phyloP scores from a whole-genome alignment of 345 rosid species.

The Dovyalis caffra region DNA sequence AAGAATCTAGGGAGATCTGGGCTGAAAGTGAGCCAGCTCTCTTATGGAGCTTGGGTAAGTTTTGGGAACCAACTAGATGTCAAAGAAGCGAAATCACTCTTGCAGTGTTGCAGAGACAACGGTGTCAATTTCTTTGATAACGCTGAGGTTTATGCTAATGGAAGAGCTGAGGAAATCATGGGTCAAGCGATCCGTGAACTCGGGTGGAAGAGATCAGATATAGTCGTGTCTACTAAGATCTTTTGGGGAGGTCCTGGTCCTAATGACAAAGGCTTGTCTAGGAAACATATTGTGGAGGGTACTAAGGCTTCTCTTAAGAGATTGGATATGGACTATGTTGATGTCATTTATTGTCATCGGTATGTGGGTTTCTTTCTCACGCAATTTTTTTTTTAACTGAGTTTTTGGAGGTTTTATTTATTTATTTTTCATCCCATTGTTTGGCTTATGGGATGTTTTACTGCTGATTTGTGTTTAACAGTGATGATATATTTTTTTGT shows the following conservation, averaged over 20 bases:
- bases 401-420: no score
- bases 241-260: conserved; percentile 99
- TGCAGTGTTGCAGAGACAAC: conserved; percentile 83
- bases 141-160: conserved; percentile 98
- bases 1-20: conserved; percentile 88
- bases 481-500: no score
- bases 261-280: conserved; percentile 82
- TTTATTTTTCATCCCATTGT: background rate
- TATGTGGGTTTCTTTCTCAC: background rate
- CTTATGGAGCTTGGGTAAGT: conserved; percentile 92
- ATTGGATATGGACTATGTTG: conserved; percentile 91
- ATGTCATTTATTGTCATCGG: conserved; percentile 87
- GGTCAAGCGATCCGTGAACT: conserved; percentile 95
- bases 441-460: background rate
- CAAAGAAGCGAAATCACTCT: conserved; percentile 87
- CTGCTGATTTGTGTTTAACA: background rate
- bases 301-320: conserved; percentile 88
- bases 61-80: conserved; percentile 98
- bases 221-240: conserved; percentile 92
- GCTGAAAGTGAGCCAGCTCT: conserved; percentile 84
- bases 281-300: conserved; percentile 94
- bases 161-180: conserved; percentile 98
- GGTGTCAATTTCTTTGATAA: conserved; percentile 99
- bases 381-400: no score
- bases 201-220: conserved; percentile 95